Evolutionary conservation across 139 green algal species (phyloP).

Genomic region (Closterium sp.): DNA sequence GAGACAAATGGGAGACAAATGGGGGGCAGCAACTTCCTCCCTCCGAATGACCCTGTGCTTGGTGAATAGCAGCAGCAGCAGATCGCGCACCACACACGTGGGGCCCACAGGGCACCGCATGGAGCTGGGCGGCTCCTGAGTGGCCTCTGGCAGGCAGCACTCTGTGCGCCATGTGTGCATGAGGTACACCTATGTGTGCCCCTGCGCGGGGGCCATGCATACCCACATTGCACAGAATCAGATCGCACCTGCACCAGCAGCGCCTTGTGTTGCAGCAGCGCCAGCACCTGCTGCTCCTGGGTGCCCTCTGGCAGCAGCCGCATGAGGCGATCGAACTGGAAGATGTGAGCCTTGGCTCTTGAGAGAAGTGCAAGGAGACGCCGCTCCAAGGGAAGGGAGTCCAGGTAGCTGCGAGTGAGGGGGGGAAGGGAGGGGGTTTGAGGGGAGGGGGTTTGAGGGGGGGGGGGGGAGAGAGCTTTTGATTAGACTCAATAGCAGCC

Average conservation of each 20-base stretch:
- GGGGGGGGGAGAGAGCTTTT: too few species aligned
- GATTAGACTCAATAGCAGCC: neutral
- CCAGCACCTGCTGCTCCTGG: conserved; percentile 28
- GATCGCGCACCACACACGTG: conserved; percentile 26
- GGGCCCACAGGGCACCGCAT: conserved; percentile 22
- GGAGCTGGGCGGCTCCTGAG: neutral
- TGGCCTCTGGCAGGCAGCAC: too few species aligned
- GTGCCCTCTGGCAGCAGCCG: conserved; percentile 15
- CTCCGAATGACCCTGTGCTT: conserved; percentile 4
- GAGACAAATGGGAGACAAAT: too few species aligned
- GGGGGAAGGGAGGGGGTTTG: neutral
- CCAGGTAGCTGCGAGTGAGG: neutral
- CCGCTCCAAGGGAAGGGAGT: neutral
- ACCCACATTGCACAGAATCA: too few species aligned
- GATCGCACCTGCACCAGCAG: conserved; percentile 43
- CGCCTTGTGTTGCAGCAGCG: conserved; percentile 15
- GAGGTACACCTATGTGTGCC: too few species aligned
- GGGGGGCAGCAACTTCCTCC: conserved; percentile 8
- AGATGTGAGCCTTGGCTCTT: conserved; percentile 26
- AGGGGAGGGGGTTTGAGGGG: too few species aligned
- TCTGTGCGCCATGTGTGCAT: too few species aligned
- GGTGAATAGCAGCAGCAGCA: conserved; percentile 43
- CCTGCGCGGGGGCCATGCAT: too few species aligned
- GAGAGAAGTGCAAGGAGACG: neutral
- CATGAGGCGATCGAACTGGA: conserved; percentile 47